Evolutionary conservation across 2,329 filamentous ascomycete genomes (phyloP).

Genomic region (Xylaria multiplex): DNA sequence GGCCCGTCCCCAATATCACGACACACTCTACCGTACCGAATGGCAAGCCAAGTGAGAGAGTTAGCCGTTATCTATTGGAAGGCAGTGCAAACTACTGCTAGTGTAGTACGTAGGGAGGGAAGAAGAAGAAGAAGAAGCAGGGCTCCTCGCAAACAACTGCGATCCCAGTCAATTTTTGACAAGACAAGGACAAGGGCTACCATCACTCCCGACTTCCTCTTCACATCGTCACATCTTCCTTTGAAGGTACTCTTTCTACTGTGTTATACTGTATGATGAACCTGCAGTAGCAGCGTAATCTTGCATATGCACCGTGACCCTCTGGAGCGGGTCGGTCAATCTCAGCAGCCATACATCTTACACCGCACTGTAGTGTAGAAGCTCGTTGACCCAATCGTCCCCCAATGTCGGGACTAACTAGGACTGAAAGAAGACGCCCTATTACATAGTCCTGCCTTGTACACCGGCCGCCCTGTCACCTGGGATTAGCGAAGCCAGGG

Average conservation of each 20-base stretch:
- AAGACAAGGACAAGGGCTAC: slow-evolving; percentile 5
- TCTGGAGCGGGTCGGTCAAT: slow-evolving; percentile 17
- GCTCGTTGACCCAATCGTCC: slow-evolving; percentile 21
- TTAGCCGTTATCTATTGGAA: slow-evolving; percentile 17
- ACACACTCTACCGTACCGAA: slow-evolving; percentile 9
- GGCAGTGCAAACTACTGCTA: neutral
- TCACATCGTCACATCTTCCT: neutral
- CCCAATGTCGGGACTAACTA: slow-evolving; percentile 27
- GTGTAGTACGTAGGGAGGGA: neutral
- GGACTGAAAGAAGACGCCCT: neutral
- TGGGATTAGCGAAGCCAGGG: neutral
- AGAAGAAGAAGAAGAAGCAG: slow-evolving; percentile 7
- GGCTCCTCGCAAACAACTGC: neutral
- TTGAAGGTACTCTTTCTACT: neutral
- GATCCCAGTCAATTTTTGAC: slow-evolving; percentile 6
- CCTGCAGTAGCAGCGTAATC: slow-evolving; percentile 35
- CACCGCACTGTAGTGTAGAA: slow-evolving; percentile 3
- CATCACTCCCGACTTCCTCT: neutral
- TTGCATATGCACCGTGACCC: slow-evolving; percentile 30
- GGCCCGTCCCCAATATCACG: slow-evolving; percentile 12
- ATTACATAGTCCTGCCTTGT: too few species aligned
- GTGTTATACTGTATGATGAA: slow-evolving; percentile 22
- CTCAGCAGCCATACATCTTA: slow-evolving; percentile 12
- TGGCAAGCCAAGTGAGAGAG: slow-evolving; percentile 15
- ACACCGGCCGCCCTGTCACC: too few species aligned